Base-by-base conservation (phyloP, 2,329 filamentous ascomycete genomes). In the Ilyonectria sp. region DNA sequence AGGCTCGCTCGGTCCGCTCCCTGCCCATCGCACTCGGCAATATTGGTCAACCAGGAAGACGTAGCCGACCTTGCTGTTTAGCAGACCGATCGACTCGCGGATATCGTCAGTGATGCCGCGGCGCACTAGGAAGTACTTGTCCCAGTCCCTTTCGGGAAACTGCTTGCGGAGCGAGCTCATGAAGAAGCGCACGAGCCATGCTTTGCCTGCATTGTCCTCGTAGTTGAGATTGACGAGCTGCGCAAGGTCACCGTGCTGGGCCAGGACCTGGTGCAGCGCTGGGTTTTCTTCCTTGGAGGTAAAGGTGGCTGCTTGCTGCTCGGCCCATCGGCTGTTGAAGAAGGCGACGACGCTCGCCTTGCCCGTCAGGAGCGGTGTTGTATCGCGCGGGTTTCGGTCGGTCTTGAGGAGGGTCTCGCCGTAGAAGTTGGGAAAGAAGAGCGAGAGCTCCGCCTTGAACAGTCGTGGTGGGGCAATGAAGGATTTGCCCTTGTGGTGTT, bases 41-140 rank as follows among this genome's bases (percentile, higher is more conserved):
- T 95, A 86, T 69, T 91, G 86, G 79, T 99, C 96, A 65, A 99
- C 86, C 54, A 99, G 86, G 81, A 97, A 99, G 5, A 95, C 92
- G 82, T 98, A 98, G 43, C 95, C 95, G 37, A 98, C 95, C 81
- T 95, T 97, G 72, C 90, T 91, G 82, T 99, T 99, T 78, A 97
- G 83, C 78, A 97, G 73, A 11, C 90, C 91, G 68, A 92, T 89
- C 44, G 83, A 84, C 79, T 92, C 90, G 59, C 87, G 85, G 62
- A 92, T 88, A 62, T 90, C 85, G 60, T 90, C 87, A 0, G 87
- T 86, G 59, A 92, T 77, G 44, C 88, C 89, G 67, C 82, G 85
- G 58, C 83, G 83, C 21, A 92, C 86, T 35, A 92, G 75, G 71
- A 92, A 90, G 79, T 92, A 92, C 73, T 84, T 84, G 54, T 82